phyloP scores from a whole-genome alignment of 2,329 filamentous ascomycete genomes.

The Pseudopithomyces chartarum region DNA sequence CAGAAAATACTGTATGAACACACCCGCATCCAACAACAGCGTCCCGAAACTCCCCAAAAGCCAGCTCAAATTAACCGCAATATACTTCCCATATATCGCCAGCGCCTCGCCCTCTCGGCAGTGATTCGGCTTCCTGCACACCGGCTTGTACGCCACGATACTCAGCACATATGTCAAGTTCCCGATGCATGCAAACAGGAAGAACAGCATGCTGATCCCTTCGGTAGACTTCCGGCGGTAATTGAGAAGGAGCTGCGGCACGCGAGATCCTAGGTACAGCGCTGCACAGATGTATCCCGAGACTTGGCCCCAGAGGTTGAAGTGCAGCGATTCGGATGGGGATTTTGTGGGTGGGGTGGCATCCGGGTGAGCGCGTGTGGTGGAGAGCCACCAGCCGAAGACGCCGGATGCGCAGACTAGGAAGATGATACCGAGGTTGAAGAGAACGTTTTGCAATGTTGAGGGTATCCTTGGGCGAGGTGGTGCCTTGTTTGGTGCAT shows the following conservation, averaged over 20 bases:
- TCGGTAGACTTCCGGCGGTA: constrained; percentile 92
- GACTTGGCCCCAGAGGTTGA: constrained; percentile 81
- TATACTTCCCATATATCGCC: constrained; percentile 75
- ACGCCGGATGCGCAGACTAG: constrained; percentile 85
- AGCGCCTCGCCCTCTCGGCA: constrained; percentile 71
- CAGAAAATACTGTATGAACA: constrained; percentile 91
- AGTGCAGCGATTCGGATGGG: constrained; percentile 60
- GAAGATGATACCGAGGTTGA: constrained; percentile 76
- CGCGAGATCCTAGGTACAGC: constrained; percentile 84
- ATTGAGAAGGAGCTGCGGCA: constrained; percentile 91
- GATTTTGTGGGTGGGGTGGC: constrained; percentile 26
- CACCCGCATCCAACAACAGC: constrained; percentile 78
- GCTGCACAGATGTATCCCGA: constrained; percentile 92
- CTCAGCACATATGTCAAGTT: constrained; percentile 92
- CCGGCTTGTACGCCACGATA: constrained; percentile 86
- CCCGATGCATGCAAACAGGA: constrained; percentile 93
- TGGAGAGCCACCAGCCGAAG: constrained; percentile 80
- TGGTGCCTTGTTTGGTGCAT: constrained; percentile 44
- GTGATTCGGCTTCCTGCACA: constrained; percentile 54
- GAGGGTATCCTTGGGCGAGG: constrained; percentile 48
- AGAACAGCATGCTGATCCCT: constrained; percentile 91
- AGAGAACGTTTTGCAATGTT: constrained; percentile 63
- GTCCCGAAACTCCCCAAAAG: constrained; percentile 87
- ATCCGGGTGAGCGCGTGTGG: constrained; percentile 36
- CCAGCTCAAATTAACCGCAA: constrained; percentile 91